phyloP scores from a whole-genome alignment of 2,329 filamentous ascomycete genomes.

The Emergomyces pasteurianus region DNA sequence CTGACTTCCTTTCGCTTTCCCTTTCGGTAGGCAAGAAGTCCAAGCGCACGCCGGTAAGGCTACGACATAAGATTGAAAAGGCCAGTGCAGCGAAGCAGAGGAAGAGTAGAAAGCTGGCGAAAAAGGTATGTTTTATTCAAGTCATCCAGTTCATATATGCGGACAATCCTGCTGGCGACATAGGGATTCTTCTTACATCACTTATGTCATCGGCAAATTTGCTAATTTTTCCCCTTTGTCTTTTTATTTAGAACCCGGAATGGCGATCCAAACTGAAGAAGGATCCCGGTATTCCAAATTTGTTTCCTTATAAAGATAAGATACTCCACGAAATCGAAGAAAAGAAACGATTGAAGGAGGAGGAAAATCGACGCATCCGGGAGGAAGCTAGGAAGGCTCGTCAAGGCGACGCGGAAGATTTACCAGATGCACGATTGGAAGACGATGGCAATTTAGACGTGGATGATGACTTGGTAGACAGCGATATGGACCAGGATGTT shows the following conservation, averaged over 20 bases:
- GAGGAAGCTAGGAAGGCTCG: constrained; percentile 47
- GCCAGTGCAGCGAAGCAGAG: constrained; percentile 78
- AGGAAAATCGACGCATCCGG: constrained; percentile 58
- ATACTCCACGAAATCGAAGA: constrained; percentile 92
- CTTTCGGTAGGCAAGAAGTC: constrained; percentile 67
- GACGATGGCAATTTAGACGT: constrained; percentile 24
- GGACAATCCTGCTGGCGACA: background rate
- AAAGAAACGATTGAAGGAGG: constrained; percentile 64
- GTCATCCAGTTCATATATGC: background rate
- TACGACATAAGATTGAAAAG: constrained; percentile 95
- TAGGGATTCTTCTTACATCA: background rate
- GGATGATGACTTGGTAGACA: constrained; percentile 38
- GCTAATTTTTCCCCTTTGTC: background rate
- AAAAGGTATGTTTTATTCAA: constrained; percentile 46
- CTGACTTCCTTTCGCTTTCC: background rate
- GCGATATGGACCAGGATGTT: constrained; percentile 47
- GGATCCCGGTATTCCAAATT: constrained; percentile 91
- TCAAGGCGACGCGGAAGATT: constrained; percentile 28
- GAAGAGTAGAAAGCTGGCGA: constrained; percentile 77
- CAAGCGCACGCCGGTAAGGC: constrained; percentile 77
- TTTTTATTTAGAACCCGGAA: constrained; percentile 60
- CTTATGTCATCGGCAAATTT: background rate
- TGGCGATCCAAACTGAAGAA: constrained; percentile 94
- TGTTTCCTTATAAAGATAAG: constrained; percentile 96
- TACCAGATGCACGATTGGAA: constrained; percentile 19